Percentiles rank a stretch among this genome's conserved stretches.
Evolutionary conservation across 1,284 basidiomycete species (phyloP).

Genomic region (Leccinum huronense): DNA sequence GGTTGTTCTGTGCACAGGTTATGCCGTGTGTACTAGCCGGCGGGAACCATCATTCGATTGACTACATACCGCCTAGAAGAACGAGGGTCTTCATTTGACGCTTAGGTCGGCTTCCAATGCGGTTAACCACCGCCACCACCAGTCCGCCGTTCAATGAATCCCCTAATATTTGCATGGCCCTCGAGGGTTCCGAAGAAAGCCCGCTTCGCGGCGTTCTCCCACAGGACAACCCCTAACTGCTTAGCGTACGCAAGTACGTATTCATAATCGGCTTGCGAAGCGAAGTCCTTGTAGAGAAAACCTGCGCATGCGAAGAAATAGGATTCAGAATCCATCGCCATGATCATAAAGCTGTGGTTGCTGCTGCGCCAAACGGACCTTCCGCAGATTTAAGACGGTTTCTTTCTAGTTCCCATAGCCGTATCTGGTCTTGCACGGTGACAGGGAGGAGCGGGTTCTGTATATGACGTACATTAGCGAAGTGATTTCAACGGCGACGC

Average conservation of each 20-base stretch:
- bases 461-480: conserved; percentile 22
- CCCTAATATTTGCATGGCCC: conserved; percentile 76
- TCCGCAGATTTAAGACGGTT: conserved; percentile 87
- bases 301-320: conserved; percentile 46
- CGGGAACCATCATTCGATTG: conserved; percentile 5
- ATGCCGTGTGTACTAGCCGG: neutral
- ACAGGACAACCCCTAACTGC: conserved; percentile 78
- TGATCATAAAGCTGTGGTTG: conserved; percentile 21
- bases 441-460: conserved; percentile 90
- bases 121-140: conserved; percentile 34
- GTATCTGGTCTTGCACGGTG: conserved; percentile 97
- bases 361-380: conserved; percentile 48
- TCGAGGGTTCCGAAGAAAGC: conserved; percentile 84
- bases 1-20: neutral
- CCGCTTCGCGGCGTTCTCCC: conserved; percentile 68
- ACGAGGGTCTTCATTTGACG: conserved; percentile 10
- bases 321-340: conserved; percentile 9
- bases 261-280: conserved; percentile 83
- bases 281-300: conserved; percentile 85
- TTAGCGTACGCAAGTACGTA: conserved; percentile 85
- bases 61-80: conserved; percentile 8
- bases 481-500: conserved; percentile 7
- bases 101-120: neutral
- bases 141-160: conserved; percentile 72
- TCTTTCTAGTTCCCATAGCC: conserved; percentile 96